Evolutionary conservation across 768 basidiomycete species (phyloP), one percentile per base, ranked within the genome.

Genomic region (Sutorius australiensis): DNA sequence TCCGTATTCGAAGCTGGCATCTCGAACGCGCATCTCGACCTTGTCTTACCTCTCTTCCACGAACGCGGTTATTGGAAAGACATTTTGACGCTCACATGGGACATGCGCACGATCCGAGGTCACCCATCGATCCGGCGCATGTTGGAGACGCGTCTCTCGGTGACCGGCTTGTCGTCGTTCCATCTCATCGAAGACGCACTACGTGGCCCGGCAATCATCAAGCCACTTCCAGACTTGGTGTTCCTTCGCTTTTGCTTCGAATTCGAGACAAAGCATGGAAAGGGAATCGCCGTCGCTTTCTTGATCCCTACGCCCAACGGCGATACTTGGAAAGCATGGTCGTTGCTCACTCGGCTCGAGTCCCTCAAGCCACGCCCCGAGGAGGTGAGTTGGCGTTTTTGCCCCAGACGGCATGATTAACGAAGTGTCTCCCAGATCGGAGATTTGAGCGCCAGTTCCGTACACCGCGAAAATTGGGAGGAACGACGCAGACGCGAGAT

Each of bases 211-310:
- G 60, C 32, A 3, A 40, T 80, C n/a, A 63, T 73, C 45, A 69
- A 64, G 14, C 77, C 76, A 3, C 76, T 72, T 50, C 74, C 80
- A 0, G 83, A 80, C 57, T 52, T 88, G 5, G 75, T 72, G 0
- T 87, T 84, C 79, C 65, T 88, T 38, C 76, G 78, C 27, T 67
- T 76, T 31, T 65, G 79, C 50, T 84, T 89, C 62, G 74, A 68
- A 5, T 88, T 87, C 57, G 80, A 78, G 6, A 73, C 73, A 5
- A 53, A 64, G 2, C 65, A 76, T 1, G 86, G 81, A 0, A 60
- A 72, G 6, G 80, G 76, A 2, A 76, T 75, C 1, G 84, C 82
- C 5, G 66, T 87, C 32, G 73, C 73, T 10, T 75, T 82, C 32
- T 73, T 88, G 21, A 72, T 87, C 1, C 59, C 71, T 4, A 64